phyloP scores from a whole-genome alignment of 306 rosid species.

The Vigna hirtella region DNA sequence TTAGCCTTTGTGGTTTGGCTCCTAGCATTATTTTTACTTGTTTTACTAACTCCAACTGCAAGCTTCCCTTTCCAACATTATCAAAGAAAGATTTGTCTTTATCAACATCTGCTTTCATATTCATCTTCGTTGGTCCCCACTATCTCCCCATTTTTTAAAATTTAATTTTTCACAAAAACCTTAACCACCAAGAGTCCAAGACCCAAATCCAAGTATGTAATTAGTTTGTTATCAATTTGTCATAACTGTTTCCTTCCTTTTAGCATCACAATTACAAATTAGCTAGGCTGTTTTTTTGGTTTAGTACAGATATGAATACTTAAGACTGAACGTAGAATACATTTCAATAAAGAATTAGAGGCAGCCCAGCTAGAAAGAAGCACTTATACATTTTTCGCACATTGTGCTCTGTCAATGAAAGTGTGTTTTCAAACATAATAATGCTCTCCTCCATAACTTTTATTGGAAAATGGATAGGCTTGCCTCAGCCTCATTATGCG shows the following conservation, averaged over 20 bases:
- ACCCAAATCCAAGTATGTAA: background rate
- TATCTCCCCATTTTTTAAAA: background rate
- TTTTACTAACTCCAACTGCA: background rate
- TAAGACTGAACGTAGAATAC: background rate
- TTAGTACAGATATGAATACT: background rate
- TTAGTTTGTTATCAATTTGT: background rate
- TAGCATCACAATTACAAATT: background rate
- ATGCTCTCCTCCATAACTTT: background rate
- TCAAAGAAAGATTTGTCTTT: background rate
- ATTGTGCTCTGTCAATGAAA: background rate
- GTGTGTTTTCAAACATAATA: constrained; percentile 1
- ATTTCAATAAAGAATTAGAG: too few relatives aligned
- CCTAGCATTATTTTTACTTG: background rate
- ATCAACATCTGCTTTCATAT: background rate
- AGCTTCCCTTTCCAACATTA: background rate
- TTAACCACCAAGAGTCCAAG: background rate
- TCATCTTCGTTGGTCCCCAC: background rate
- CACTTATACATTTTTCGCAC: background rate
- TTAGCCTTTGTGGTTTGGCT: background rate
- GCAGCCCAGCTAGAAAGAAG: background rate
- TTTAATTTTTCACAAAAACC: background rate
- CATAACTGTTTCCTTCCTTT: background rate
- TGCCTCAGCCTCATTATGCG: background rate
- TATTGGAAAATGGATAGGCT: background rate
- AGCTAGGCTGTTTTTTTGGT: background rate